phyloP scores from a whole-genome alignment of 306 rosid species.

The Sophora flavescens region DNA sequence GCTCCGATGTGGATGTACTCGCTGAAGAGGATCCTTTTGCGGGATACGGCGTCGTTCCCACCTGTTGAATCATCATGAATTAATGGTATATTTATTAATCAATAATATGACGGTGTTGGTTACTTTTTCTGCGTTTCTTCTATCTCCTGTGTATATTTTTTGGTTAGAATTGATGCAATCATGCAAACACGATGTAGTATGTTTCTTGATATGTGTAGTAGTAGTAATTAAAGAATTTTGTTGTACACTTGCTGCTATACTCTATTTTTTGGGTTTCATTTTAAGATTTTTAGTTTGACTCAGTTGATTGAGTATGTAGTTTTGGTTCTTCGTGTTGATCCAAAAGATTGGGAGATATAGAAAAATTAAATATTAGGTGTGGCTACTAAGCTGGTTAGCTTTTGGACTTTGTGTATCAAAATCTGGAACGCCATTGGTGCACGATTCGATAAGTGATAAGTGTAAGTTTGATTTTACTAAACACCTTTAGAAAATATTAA shows the following conservation, averaged over 20 bases:
- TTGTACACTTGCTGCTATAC: slow-evolving; percentile 33
- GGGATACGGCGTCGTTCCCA: slow-evolving; percentile 93
- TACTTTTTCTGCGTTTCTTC: not conserved
- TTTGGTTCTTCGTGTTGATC: too few relatives aligned
- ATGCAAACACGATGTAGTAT: slow-evolving; percentile 38
- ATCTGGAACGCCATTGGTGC: slow-evolving; percentile 36
- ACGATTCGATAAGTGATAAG: too few relatives aligned
- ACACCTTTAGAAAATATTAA: too few relatives aligned
- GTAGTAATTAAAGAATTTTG: not conserved
- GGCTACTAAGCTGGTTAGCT: too few relatives aligned
- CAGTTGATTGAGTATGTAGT: too few relatives aligned
- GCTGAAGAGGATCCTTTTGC: slow-evolving; percentile 23
- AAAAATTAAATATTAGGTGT: too few relatives aligned
- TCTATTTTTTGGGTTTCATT: slow-evolving; percentile 34
- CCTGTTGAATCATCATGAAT: slow-evolving; percentile 47
- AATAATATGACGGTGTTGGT: not conserved
- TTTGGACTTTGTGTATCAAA: slow-evolving; percentile 21
- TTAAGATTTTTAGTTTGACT: too few relatives aligned
- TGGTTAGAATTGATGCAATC: slow-evolving; percentile 45
- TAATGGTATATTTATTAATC: not conserved
- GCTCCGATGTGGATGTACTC: slow-evolving; percentile 61
- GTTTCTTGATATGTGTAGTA: not conserved
- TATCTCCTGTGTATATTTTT: slow-evolving; percentile 34
- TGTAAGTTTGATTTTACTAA: too few relatives aligned
- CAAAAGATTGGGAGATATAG: too few relatives aligned